Percentiles rank a stretch among this genome's conserved stretches.
Evolutionary conservation across 2,329 filamentous ascomycete genomes (phyloP).

Genomic region (Trichoderma polysporum): DNA sequence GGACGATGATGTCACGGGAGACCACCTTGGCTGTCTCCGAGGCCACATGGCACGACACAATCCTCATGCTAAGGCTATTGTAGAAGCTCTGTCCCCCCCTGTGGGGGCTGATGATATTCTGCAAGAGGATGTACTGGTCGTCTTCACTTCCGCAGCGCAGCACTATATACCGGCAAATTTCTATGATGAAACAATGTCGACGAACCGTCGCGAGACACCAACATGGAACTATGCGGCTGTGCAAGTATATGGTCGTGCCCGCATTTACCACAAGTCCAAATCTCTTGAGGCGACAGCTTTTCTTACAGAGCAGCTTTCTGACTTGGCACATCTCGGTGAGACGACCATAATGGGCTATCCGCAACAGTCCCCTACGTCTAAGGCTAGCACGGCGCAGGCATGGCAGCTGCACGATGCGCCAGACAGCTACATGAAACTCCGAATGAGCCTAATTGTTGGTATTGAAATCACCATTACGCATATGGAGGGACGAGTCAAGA

Average conservation of each 20-base stretch:
- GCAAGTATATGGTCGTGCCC: background rate
- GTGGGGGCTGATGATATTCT: background rate
- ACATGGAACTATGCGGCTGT: background rate
- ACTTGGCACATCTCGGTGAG: too few species aligned
- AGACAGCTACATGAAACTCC: too few species aligned
- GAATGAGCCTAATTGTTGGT: too few species aligned
- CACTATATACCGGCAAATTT: background rate
- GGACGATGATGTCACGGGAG: constrained; percentile 41
- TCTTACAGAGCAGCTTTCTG: background rate
- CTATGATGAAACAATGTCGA: background rate
- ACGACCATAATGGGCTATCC: too few species aligned
- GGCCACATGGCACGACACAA: constrained; percentile 64
- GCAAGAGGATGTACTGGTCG: too few species aligned
- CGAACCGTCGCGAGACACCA: background rate
- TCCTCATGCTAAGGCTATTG: constrained; percentile 27
- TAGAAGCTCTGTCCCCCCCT: background rate
- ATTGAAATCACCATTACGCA: too few species aligned
- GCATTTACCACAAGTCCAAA: background rate
- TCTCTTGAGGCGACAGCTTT: background rate
- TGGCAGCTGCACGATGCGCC: too few species aligned
- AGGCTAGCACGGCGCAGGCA: too few species aligned
- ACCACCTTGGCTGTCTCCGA: constrained; percentile 46
- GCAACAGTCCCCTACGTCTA: too few species aligned
- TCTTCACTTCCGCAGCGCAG: background rate
- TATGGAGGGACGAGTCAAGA: too few species aligned